Evolutionary conservation across 176 grass and related monocot species (phyloP).

Genomic region (Zizania latifolia): DNA sequence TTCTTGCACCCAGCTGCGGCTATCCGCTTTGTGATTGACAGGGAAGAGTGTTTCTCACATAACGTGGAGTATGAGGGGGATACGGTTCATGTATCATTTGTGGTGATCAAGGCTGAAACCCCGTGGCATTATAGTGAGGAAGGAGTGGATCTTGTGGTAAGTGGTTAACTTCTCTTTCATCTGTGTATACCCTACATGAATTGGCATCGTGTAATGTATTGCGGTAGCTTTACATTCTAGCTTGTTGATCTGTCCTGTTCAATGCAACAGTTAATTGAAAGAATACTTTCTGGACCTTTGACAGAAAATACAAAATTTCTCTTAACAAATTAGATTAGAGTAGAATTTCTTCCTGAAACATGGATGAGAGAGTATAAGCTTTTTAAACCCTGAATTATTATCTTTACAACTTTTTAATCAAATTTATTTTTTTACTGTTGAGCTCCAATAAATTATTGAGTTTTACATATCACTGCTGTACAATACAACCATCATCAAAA

Average conservation of each 20-base stretch:
- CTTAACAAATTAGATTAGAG: neutral
- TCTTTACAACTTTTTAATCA: neutral
- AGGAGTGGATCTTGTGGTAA: slow-evolving; percentile 94
- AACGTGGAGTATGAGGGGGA: slow-evolving; percentile 85
- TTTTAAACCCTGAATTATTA: no score
- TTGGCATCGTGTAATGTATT: neutral
- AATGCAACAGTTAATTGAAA: neutral
- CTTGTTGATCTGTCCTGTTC: neutral
- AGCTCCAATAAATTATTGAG: neutral
- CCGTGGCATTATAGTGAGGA: slow-evolving; percentile 97
- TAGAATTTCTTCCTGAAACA: neutral
- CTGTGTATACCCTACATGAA: neutral
- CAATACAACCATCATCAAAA: neutral
- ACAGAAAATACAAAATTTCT: neutral
- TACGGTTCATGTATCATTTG: slow-evolving; percentile 83
- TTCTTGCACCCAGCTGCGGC: slow-evolving; percentile 30
- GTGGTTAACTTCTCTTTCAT: neutral
- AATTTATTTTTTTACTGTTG: neutral
- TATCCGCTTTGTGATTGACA: slow-evolving; percentile 92
- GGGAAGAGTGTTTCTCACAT: slow-evolving; percentile 98
- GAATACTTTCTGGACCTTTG: neutral
- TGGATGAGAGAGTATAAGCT: neutral
- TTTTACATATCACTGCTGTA: neutral
- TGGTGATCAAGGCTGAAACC: slow-evolving; percentile 89
- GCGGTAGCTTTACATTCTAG: neutral